A percentile compares a stretch with the other conserved stretches of the same genome.
These are phyloP conservation scores for Suaeda aralocaspica DNA, from an alignment of 148 eudicot genomes.

Conservation along the genomic window DNA sequence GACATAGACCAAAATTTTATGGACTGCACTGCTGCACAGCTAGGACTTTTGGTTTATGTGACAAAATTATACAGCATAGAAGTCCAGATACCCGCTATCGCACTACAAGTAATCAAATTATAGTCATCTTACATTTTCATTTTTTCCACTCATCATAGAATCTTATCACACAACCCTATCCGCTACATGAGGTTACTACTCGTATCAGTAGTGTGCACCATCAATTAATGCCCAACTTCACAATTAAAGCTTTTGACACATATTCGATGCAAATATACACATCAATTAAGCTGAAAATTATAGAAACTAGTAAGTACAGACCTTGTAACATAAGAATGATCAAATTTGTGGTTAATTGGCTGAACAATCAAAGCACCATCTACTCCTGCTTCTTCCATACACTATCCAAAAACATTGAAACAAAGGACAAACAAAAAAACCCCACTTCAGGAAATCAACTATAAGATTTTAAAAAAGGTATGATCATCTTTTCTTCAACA, in stretches of 20 bases:
- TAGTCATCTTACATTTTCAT: not conserved
- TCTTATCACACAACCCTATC: not conserved
- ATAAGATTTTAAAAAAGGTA: too few relatives aligned
- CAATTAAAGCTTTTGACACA: not conserved
- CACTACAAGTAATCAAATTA: not conserved
- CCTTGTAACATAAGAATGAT: conserved; percentile 93
- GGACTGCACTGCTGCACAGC: too few relatives aligned
- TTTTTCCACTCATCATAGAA: not conserved
- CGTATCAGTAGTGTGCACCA: not conserved
- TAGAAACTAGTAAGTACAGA: conserved; percentile 10
- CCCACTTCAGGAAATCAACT: too few relatives aligned
- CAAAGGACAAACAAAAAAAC: not conserved
- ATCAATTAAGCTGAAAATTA: not conserved
- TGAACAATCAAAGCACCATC: conserved; percentile 93
- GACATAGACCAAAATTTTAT: not conserved
- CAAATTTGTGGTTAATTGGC: conserved; percentile 87
- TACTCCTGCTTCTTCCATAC: conserved; percentile 76
- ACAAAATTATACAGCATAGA: not conserved
- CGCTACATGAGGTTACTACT: too few relatives aligned
- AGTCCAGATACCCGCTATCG: not conserved
- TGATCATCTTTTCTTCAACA: too few relatives aligned
- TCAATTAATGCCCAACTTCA: not conserved
- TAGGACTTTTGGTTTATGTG: not conserved
- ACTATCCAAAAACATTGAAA: conserved; percentile 29
- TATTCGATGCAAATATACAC: too few relatives aligned